Base-by-base conservation (phyloP, 495 filamentous ascomycete species). In the Neurospora hispaniola region DNA sequence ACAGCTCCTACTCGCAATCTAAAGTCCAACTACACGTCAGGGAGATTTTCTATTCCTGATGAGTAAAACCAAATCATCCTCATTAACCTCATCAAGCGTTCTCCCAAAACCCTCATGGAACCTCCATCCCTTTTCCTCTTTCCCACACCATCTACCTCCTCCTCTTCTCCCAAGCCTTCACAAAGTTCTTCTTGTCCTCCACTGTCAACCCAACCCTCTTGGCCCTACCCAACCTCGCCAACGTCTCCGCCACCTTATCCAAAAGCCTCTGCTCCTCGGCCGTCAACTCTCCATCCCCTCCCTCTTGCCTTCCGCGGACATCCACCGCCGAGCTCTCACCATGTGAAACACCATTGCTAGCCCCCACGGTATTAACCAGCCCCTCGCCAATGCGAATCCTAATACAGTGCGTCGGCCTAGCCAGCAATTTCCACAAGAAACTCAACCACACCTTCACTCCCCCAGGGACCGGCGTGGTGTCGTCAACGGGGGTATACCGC, bases 151-250 rank as follows among this genome's bases (percentile, higher is more conserved):
- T 62, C 75, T 69, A 78, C 74, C 78, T 79, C 75, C 73, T 73
- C 18, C 75, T 68, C 71, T 80, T 79, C 8, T 74, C 75, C 83
- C 82, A 94, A 70, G 87, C 87, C 59, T 88, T 82, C 9, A 96
- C 87, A 83, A 98, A 98, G 16, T 87, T 89, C 72, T 86, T 83
- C 84, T 99, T 99, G 48, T 97, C 94, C 77, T 81, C 82, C 73
- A 96, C 84, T 2, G 92, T 92, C 79, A 99, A 79, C 0, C 90
- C 93, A 18, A 99, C 92, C 44, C 96, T 85, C 86, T 95, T 97
- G n/a, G 93, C 94, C 73, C 96, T 86, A 1, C 93, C 94, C 73
- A 99, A 80, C 43, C 95, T 84, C n/a, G 96, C 95, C 69, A 99
- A 82, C 16, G 94, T 89, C 54, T 98, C 96, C 2, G 88, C 92